Percentiles rank a stretch among this genome's conserved stretches.
These are phyloP conservation scores for Erythrophleum fordii DNA, from an alignment of 306 rosid genomes.

Conservation along the genomic window DNA sequence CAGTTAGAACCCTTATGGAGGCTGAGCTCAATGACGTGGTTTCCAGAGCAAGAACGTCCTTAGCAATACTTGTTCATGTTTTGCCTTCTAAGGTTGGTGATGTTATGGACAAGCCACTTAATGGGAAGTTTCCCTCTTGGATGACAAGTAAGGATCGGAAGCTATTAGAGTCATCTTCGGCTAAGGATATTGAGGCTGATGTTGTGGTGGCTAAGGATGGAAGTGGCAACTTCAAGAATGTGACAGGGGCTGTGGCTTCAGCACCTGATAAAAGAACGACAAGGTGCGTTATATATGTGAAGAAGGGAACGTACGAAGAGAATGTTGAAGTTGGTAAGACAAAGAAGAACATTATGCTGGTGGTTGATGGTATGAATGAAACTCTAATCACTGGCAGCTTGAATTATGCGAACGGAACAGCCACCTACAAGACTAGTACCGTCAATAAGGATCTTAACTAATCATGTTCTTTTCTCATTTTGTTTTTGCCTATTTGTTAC, in stretches of 20 bases:
- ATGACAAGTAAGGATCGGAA: slow-evolving; percentile 43
- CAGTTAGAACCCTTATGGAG: slow-evolving; percentile 27
- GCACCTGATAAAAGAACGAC: slow-evolving; percentile 53
- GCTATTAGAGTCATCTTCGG: slow-evolving; percentile 33
- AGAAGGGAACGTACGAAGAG: no score
- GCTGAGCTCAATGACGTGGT: slow-evolving; percentile 42
- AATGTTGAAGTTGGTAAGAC: slow-evolving; percentile 50
- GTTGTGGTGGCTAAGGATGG: slow-evolving; percentile 72
- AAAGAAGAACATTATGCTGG: slow-evolving; percentile 60
- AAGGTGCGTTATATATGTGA: slow-evolving; percentile 59
- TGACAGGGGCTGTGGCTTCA: slow-evolving; percentile 61
- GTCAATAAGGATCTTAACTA: slow-evolving; percentile 45
- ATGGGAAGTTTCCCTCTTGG: slow-evolving; percentile 50
- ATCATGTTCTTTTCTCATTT: background rate
- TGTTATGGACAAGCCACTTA: slow-evolving; percentile 5
- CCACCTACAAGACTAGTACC: slow-evolving; percentile 60
- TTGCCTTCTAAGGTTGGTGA: background rate
- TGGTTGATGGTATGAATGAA: slow-evolving; percentile 72
- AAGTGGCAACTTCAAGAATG: slow-evolving; percentile 60
- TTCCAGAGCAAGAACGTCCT: slow-evolving; percentile 40
- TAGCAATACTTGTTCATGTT: slow-evolving; percentile 40
- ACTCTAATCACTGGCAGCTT: slow-evolving; percentile 67
- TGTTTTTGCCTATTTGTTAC: background rate
- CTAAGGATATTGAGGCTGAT: slow-evolving; percentile 36
- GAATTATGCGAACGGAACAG: slow-evolving; percentile 58